Evolutionary conservation across 2,329 filamentous ascomycete species (phyloP), one percentile per base, ranked within the genome.

Genomic region (Dactylellina cionopaga): DNA sequence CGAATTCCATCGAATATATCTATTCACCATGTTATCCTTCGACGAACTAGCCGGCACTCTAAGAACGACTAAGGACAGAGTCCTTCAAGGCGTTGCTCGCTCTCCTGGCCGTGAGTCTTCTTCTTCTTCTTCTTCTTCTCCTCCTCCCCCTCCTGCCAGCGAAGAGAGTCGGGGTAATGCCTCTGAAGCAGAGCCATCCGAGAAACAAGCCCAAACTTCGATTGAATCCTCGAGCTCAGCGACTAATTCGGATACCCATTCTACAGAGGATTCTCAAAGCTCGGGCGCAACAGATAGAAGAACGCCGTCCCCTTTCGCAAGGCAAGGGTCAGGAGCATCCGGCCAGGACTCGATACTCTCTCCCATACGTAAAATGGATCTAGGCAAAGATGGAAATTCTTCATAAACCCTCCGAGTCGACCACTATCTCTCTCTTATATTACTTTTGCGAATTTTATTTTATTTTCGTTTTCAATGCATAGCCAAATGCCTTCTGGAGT

Each of bases 61-160:
- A 29, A 60, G 65, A 33, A 63, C 65, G 33, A 70, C 65, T 17
- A 70, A 70, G 25, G 65, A 70, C 41, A 55, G 65, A n/a, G 65
- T 70, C 24, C 65, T 70, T 17, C 65, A 70, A 49, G 65, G 65
- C 58, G 56, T 47, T 43, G 46, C 64, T n/a, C 56, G 65, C 37
- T 70, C 65, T 55, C 56, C 65, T 46, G 49, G 56, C 43, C 56
- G 65, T 70, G 65, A 70, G 65, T 70, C 39, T 41, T n/a, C n/a
- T n/a, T n/a, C n/a, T n/a, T n/a, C n/a, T n/a, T n/a, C n/a, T n/a
- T n/a, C n/a, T n/a, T n/a, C n/a, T n/a, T n/a, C n/a, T n/a, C n/a
- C n/a, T n/a, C n/a, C n/a, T n/a, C 56, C 31, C 24, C 43, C 44
- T 51, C 55, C 65, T 43, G 41, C 15, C 39, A 55, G 15, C 27